Evolutionary conservation across 2,329 filamentous ascomycete species (phyloP).

Genomic region (Colletotrichum lini): DNA sequence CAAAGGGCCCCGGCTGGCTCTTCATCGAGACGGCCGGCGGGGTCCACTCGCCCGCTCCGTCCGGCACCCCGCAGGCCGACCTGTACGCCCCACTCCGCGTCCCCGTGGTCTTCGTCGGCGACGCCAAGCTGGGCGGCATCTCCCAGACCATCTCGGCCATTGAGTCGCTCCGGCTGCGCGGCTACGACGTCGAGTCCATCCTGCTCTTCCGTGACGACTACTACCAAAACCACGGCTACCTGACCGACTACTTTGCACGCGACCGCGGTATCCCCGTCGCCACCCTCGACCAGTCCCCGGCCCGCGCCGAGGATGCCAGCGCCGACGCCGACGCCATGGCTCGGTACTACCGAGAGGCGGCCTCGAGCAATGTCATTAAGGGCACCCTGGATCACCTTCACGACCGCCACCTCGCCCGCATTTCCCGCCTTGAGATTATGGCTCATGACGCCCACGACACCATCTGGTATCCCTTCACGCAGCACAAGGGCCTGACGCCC

Average conservation of each 20-base stretch:
- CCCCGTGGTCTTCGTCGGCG: constrained; percentile 81
- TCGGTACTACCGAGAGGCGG: constrained; percentile 72
- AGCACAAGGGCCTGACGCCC: constrained; percentile 76
- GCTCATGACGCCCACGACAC: constrained; percentile 69
- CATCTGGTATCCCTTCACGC: constrained; percentile 92
- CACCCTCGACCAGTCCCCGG: constrained; percentile 72
- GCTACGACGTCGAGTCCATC: constrained; percentile 81
- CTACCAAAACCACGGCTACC: constrained; percentile 78
- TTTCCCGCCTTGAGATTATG: constrained; percentile 74
- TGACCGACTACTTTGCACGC: constrained; percentile 76
- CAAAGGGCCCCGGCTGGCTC: constrained; percentile 66
- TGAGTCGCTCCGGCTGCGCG: constrained; percentile 82
- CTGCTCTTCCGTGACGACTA: constrained; percentile 76
- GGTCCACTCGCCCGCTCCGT: constrained; percentile 83
- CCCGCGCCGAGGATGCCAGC: constrained; percentile 52
- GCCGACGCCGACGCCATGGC: constrained; percentile 72
- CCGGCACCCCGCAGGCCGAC: constrained; percentile 83
- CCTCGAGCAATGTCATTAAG: constrained; percentile 55
- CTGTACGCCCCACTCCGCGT: constrained; percentile 81
- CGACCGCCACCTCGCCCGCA: constrained; percentile 67
- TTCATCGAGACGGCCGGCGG: constrained; percentile 88
- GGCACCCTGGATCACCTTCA: constrained; percentile 67
- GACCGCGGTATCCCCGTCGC: constrained; percentile 70
- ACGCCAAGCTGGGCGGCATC: constrained; percentile 83
- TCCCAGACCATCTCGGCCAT: constrained; percentile 85